Base-by-base conservation (phyloP, 495 filamentous ascomycete species). In the Penicillium ochrochloron region DNA sequence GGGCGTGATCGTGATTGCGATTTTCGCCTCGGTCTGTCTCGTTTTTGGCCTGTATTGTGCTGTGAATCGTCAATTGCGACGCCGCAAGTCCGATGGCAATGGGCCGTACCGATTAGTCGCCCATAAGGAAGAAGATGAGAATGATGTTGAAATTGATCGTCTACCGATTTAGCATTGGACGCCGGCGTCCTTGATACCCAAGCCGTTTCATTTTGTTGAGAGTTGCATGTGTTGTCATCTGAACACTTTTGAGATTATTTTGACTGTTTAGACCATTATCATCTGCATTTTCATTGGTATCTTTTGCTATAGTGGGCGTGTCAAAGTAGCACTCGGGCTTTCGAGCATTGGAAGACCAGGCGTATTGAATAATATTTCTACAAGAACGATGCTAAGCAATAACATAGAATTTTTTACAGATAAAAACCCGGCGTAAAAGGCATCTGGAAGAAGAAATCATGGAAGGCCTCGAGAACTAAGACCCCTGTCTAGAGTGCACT, bases 101-200 rank as follows among this genome's bases (percentile, higher is more conserved):
- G 59, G 44, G n/a, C 14, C 57, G 7, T 73, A 73, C 42, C 66
- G 60, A n/a, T 42, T 61, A 14, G 57, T 73, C 2, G 39, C 44
- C 7, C 60, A 61, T 6, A 65, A 68, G 27, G 66, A 70, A 23
- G 65, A 71, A 5, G 63, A 65, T 25, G 64, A 65, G 1, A 51
- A 29, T 51, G 54, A 61, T 23, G 31, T 31, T n/a, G 67, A 68
- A 19, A 11, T 42, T 54, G 53, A 42, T 25, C 59, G 42, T 53
- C 41, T 72, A 33, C 67, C 67, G 33, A 57, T 67, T 42, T 72
- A 72, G 57, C 39, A 25, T 58, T 52, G 55, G 57, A 55, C 27
- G 64, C 70, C 7, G 64, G 69, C 64, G 56, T 67, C 53, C 41
- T 65, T 46, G 23, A 67, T 67, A 66, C 61, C 60, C 64, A 27